These are phyloP conservation scores for Diutina mesorugosa DNA, from an alignment of 1,139 yeast genomes.

Conservation along the genomic window DNA sequence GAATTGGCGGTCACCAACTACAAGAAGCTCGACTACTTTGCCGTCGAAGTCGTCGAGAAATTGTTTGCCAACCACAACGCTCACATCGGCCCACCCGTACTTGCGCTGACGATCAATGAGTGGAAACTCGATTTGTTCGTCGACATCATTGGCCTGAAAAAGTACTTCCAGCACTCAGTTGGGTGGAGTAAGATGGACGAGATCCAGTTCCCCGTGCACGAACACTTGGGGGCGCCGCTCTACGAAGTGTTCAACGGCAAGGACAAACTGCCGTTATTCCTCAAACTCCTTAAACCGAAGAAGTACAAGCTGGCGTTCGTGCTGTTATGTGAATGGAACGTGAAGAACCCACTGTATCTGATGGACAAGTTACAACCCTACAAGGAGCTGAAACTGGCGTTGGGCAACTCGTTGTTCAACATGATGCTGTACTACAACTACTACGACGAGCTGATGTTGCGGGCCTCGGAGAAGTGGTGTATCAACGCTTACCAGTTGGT, in stretches of 20 bases:
- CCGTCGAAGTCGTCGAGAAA: constrained; percentile 25
- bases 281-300: constrained; percentile 28
- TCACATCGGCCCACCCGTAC: constrained; percentile 10
- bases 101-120: constrained; percentile 11
- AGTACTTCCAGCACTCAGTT: constrained; percentile 20
- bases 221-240: constrained; percentile 13
- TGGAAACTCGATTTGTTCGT: constrained; percentile 25
- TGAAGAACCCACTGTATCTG: constrained; percentile 21
- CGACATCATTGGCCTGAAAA: constrained; percentile 29
- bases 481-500: constrained; percentile 19
- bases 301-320: constrained; percentile 17
- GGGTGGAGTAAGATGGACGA: constrained; percentile 19
- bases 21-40: constrained; percentile 29
- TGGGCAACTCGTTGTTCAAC: constrained; percentile 19
- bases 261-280: constrained; percentile 21
- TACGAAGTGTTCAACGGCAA: constrained; percentile 16
- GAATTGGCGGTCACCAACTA: constrained; percentile 22
- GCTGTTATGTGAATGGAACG: constrained; percentile 23
- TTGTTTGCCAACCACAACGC: constrained; percentile 10
- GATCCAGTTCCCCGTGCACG: constrained; percentile 19
- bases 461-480: constrained; percentile 18
- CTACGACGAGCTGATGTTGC: constrained; percentile 20
- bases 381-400: constrained; percentile 17
- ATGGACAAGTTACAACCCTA: constrained; percentile 17
- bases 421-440: constrained; percentile 16